A percentile compares a stretch with the other conserved stretches of the same genome.
These are phyloP conservation scores for Dactylonectria macrodidyma DNA, from an alignment of 2,329 filamentous ascomycete species.

Conservation along the genomic window DNA sequence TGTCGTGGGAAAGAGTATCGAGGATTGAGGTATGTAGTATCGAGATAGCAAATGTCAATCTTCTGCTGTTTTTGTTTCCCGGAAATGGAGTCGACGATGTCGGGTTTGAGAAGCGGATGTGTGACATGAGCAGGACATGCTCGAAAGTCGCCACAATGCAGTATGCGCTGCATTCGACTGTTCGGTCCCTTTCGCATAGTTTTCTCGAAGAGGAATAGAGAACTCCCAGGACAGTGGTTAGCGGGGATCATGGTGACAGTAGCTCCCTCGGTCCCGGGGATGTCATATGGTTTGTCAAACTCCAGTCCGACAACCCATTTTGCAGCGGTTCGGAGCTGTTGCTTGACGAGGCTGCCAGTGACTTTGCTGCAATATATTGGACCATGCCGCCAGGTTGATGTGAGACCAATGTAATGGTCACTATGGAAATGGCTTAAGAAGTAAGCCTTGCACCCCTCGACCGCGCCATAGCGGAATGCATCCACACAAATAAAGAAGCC, in stretches of 20 bases:
- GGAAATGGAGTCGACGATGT: constrained; percentile 77
- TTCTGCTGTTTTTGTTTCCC: constrained; percentile 85
- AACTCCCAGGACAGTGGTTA: constrained; percentile 97
- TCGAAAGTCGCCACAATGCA: constrained; percentile 97
- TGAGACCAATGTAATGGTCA: constrained; percentile 95
- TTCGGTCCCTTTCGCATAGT: constrained; percentile 71
- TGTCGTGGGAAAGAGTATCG: constrained; percentile 96
- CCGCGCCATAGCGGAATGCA: constrained; percentile 94
- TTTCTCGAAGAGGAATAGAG: constrained; percentile 94
- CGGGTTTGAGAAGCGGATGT: constrained; percentile 86
- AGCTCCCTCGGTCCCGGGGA: constrained; percentile 87
- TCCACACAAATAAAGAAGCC: constrained; percentile 95
- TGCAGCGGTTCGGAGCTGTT: constrained; percentile 87
- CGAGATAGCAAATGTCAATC: constrained; percentile 95
- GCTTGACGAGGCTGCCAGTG: constrained; percentile 89
- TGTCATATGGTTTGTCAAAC: constrained; percentile 84
- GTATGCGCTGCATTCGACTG: constrained; percentile 79
- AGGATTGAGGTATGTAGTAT: constrained; percentile 96
- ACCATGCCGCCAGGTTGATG: constrained; percentile 89
- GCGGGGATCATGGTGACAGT: constrained; percentile 95
- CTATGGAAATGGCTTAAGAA: constrained; percentile 99
- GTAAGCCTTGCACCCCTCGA: constrained; percentile 93
- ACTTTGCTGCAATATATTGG: constrained; percentile 97
- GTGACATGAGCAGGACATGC: constrained; percentile 88
- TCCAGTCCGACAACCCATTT: constrained; percentile 89